phyloP scores from a whole-genome alignment of 495 filamentous ascomycete species.

The Rhypophila decipiens region DNA sequence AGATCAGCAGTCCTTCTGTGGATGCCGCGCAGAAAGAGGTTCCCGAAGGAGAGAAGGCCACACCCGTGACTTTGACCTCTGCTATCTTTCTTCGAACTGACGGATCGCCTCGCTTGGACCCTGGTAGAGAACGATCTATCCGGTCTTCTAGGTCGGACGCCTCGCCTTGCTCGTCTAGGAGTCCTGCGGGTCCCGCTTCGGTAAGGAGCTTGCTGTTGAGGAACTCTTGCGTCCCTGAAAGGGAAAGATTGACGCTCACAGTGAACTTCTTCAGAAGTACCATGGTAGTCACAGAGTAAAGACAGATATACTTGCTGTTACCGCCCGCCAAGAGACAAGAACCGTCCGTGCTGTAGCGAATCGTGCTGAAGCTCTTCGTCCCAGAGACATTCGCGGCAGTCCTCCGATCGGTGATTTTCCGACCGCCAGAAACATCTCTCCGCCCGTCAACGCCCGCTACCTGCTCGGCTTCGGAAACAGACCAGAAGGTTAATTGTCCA shows the following conservation, averaged over 20 bases:
- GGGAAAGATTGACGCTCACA: slow-evolving; percentile 84
- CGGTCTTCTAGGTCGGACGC: slow-evolving; percentile 83
- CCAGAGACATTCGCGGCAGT: slow-evolving; percentile 86
- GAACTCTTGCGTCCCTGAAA: slow-evolving; percentile 94
- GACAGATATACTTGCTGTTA: slow-evolving; percentile 94
- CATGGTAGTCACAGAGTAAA: slow-evolving; percentile 85
- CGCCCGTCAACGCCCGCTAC: slow-evolving; percentile 76
- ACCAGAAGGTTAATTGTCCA: slow-evolving; percentile 94
- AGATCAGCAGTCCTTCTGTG: slow-evolving; percentile 89
- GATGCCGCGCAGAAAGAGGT: slow-evolving; percentile 89
- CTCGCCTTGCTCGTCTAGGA: slow-evolving; percentile 82
- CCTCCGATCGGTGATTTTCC: slow-evolving; percentile 75
- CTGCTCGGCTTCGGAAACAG: slow-evolving; percentile 78
- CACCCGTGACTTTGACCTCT: slow-evolving; percentile 77
- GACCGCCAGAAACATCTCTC: slow-evolving; percentile 86
- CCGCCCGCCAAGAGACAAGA: slow-evolving; percentile 83
- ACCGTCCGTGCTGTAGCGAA: slow-evolving; percentile 87
- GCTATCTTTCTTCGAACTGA: slow-evolving; percentile 66
- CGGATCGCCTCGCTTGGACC: slow-evolving; percentile 75
- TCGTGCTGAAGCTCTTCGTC: slow-evolving; percentile 81
- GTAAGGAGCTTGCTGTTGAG: slow-evolving; percentile 87
- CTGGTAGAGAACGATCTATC: slow-evolving; percentile 77
- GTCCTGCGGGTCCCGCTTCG: slow-evolving; percentile 75
- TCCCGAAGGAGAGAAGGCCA: slow-evolving; percentile 84
- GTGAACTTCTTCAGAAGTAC: slow-evolving; percentile 91